These are phyloP conservation scores for Asterella californica DNA, from an alignment of 225 moss, liverwort and hornwort genomes.

Conservation along the genomic window DNA sequence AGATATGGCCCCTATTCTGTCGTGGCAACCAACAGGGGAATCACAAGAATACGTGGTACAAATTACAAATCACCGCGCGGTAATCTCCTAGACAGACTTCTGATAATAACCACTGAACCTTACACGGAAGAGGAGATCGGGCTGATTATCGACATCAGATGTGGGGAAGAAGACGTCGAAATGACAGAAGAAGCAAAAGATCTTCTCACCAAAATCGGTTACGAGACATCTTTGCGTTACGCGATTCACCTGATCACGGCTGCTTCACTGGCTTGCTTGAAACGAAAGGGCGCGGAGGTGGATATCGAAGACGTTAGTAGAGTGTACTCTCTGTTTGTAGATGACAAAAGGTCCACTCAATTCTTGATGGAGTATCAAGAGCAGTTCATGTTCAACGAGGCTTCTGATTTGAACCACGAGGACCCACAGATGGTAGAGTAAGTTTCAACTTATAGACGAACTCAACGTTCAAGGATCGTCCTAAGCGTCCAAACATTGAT, in stretches of 20 bases:
- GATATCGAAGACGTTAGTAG: constrained; percentile 86
- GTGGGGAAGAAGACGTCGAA: constrained; percentile 82
- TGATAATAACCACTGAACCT: constrained; percentile 72
- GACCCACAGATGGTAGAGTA: constrained; percentile 2
- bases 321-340: no score
- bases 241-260: constrained; percentile 73
- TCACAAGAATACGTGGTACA: constrained; percentile 74
- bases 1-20: constrained; percentile 74
- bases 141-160: constrained; percentile 72
- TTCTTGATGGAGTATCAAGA: no score
- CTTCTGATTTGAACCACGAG: neutral
- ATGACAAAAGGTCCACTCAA: no score
- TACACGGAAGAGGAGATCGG: constrained; percentile 67
- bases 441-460: neutral
- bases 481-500: no score
- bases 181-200: no score
- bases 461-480: no score
- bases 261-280: constrained; percentile 64
- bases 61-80: constrained; percentile 78
- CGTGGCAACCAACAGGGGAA: constrained; percentile 80
- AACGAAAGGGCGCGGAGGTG: constrained; percentile 68
- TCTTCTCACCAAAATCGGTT: constrained; percentile 75
- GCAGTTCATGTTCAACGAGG: constrained; percentile 79
- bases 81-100: constrained; percentile 70
- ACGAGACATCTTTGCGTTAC: constrained; percentile 70